Conservation (phyloP, 1,284 basidiomycete species). For the Ganoderma boninense region DNA sequence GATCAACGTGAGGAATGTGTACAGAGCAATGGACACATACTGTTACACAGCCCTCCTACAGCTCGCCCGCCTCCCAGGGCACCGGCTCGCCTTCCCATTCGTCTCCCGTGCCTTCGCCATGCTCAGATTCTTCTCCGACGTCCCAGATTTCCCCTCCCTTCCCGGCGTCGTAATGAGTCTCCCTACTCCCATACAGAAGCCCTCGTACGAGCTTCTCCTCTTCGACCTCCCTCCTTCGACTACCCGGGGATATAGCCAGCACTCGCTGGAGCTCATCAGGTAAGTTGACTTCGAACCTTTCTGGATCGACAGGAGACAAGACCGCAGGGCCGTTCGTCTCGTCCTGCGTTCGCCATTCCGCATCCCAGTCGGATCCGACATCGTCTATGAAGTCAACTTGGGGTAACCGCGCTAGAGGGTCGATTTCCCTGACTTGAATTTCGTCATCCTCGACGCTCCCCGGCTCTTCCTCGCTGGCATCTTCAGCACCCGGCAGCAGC, state of each 20-base stretch:
- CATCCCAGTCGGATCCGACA: slow-evolving; percentile 41
- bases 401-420: slow-evolving; percentile 37
- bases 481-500: slow-evolving; percentile 34
- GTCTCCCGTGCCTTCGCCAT: slow-evolving; percentile 60
- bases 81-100: slow-evolving; percentile 86
- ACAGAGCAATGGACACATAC: slow-evolving; percentile 32
- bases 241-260: slow-evolving; percentile 61
- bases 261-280: slow-evolving; percentile 71
- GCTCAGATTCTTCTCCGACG: slow-evolving; percentile 66
- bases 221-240: slow-evolving; percentile 47
- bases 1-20: slow-evolving; percentile 31
- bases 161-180: slow-evolving; percentile 62
- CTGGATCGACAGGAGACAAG: slow-evolving; percentile 34
- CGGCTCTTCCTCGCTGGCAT: slow-evolving; percentile 42
- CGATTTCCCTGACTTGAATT: slow-evolving; percentile 41
- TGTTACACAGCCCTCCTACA: slow-evolving; percentile 52
- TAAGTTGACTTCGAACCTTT: slow-evolving; percentile 61
- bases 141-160: slow-evolving; percentile 81
- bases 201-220: slow-evolving; percentile 65
- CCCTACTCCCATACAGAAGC: slow-evolving; percentile 65
- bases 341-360: slow-evolving; percentile 26
- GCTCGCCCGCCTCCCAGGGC: slow-evolving; percentile 79
- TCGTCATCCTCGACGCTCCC: slow-evolving; percentile 45
- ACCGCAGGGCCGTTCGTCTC: slow-evolving; percentile 13
- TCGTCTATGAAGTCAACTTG: slow-evolving; percentile 22